Percentiles rank a stretch among this genome's conserved stretches.
These are phyloP conservation scores for Blastocystis sp. DNA, from an alignment of 352 stramenopile species.

Conservation along the genomic window DNA sequence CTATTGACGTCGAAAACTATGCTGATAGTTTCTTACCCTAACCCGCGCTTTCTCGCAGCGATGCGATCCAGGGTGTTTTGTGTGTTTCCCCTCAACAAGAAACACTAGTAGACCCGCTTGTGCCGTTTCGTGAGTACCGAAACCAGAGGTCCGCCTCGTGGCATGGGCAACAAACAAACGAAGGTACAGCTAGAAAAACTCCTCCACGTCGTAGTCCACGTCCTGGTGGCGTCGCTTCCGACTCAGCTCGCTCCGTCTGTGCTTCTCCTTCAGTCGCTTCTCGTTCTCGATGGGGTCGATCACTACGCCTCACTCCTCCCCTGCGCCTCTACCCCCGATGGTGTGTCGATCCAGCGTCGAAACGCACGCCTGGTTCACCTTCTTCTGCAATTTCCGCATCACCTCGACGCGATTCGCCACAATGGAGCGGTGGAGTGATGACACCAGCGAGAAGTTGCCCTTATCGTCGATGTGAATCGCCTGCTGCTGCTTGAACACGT, in stretches of 20 bases:
- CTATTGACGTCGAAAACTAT: slow-evolving; percentile 14
- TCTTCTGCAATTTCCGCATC: slow-evolving; percentile 68
- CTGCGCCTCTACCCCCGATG: not conserved
- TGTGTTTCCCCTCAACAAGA: slow-evolving; percentile 61
- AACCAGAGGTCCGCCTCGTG: slow-evolving; percentile 65
- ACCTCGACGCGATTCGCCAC: slow-evolving; percentile 62
- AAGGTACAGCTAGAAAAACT: slow-evolving; percentile 60
- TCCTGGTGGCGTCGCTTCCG: slow-evolving; percentile 29
- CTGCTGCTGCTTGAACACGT: slow-evolving; percentile 58
- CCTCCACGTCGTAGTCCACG: slow-evolving; percentile 28
- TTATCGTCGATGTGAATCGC: slow-evolving; percentile 44
- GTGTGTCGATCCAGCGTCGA: slow-evolving; percentile 14
- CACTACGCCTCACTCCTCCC: slow-evolving; percentile 13
- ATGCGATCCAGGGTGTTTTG: slow-evolving; percentile 40
- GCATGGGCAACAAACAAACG: slow-evolving; percentile 39
- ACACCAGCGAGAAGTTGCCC: slow-evolving; percentile 40
- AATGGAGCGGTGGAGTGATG: slow-evolving; percentile 51
- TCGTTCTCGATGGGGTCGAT: slow-evolving; percentile 51
- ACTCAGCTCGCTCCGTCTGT: slow-evolving; percentile 47
- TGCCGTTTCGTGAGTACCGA: slow-evolving; percentile 41
- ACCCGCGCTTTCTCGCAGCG: slow-evolving; percentile 1
- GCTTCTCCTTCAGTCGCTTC: slow-evolving; percentile 59
- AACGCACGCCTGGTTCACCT: slow-evolving; percentile 67
- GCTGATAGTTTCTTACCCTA: slow-evolving; percentile 58
- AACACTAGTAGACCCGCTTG: slow-evolving; percentile 58